These are phyloP conservation scores for Nakazawaea wickerhamii DNA, from an alignment of 805 yeast species.

Conservation along the genomic window DNA sequence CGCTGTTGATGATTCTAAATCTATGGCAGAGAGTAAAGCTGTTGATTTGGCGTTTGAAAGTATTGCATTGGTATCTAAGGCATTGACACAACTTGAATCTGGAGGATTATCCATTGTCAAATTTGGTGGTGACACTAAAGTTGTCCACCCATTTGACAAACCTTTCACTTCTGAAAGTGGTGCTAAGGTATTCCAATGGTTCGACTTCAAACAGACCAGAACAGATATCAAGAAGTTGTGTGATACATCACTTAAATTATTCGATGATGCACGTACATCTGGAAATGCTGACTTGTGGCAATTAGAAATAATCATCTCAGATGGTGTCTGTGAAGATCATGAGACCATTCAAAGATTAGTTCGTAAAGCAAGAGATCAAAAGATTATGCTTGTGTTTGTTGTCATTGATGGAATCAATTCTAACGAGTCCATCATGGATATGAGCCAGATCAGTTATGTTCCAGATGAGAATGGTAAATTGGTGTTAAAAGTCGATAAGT, in stretches of 20 bases:
- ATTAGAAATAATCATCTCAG: conserved; percentile 85
- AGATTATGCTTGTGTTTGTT: conserved; percentile 92
- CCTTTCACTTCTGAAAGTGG: conserved; percentile 85
- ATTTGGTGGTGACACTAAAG: conserved; percentile 78
- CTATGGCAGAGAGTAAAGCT: conserved; percentile 91
- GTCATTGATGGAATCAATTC: conserved; percentile 85
- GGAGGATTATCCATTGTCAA: conserved; percentile 88
- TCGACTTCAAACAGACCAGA: conserved; percentile 81
- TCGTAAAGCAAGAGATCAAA: conserved; percentile 85
- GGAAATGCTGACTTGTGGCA: conserved; percentile 76
- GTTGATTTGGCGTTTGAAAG: conserved; percentile 92
- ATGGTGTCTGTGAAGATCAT: conserved; percentile 97
- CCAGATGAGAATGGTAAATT: conserved; percentile 64
- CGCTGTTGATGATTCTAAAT: conserved; percentile 94
- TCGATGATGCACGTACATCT: conserved; percentile 47
- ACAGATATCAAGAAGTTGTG: conserved; percentile 81
- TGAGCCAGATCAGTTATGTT: conserved; percentile 88
- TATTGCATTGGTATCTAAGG: conserved; percentile 89
- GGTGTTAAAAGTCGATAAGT: conserved; percentile 72
- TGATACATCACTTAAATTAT: conserved; percentile 63
- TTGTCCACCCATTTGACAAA: conserved; percentile 85
- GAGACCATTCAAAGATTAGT: conserved; percentile 76
- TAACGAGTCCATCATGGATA: conserved; percentile 83
- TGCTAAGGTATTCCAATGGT: conserved; percentile 76
- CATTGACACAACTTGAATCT: conserved; percentile 88